A percentile compares a stretch with the other conserved stretches of the same genome.
Evolutionary conservation across 495 filamentous ascomycete species (phyloP).

Genomic region (Penicillium soppii): DNA sequence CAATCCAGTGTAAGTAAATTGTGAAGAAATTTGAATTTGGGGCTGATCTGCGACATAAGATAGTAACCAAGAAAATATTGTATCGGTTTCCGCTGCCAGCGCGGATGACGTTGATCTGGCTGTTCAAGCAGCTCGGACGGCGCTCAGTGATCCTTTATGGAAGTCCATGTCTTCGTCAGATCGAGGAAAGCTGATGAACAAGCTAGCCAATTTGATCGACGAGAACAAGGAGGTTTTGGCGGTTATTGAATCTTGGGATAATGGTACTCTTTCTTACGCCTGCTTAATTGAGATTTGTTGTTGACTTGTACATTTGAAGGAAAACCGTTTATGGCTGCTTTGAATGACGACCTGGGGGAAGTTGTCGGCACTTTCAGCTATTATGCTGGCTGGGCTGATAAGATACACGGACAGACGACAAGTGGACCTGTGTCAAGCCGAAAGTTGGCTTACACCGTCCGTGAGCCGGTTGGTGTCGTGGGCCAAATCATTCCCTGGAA

Average conservation of each 20-base stretch:
- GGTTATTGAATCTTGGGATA: conserved; percentile 85
- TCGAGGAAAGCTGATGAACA: conserved; percentile 67
- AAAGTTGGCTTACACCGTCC: conserved; percentile 80
- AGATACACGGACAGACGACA: conserved; percentile 80
- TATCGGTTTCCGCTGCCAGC: conserved; percentile 71
- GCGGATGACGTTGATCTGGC: conserved; percentile 73
- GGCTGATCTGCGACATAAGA: background rate
- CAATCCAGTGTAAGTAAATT: conserved; percentile 70
- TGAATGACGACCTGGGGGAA: conserved; percentile 65
- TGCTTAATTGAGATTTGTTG: no score
- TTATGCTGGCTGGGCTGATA: conserved; percentile 69
- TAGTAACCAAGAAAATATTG: conserved; percentile 69
- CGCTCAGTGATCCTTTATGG: conserved; percentile 75
- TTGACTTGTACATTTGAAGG: background rate
- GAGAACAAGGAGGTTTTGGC: conserved; percentile 66
- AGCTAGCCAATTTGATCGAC: conserved; percentile 64
- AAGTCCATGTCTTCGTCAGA: conserved; percentile 62
- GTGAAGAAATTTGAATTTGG: no score
- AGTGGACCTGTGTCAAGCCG: conserved; percentile 61
- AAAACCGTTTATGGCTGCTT: conserved; percentile 67
- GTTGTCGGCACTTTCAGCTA: conserved; percentile 66
- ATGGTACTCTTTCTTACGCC: no score
- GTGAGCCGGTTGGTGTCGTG: conserved; percentile 79
- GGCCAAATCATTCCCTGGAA: conserved; percentile 88
- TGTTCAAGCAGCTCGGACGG: conserved; percentile 71